These are phyloP conservation scores for Talaromyces sp. DNA, from an alignment of 2,329 filamentous ascomycete species.

Conservation along the genomic window DNA sequence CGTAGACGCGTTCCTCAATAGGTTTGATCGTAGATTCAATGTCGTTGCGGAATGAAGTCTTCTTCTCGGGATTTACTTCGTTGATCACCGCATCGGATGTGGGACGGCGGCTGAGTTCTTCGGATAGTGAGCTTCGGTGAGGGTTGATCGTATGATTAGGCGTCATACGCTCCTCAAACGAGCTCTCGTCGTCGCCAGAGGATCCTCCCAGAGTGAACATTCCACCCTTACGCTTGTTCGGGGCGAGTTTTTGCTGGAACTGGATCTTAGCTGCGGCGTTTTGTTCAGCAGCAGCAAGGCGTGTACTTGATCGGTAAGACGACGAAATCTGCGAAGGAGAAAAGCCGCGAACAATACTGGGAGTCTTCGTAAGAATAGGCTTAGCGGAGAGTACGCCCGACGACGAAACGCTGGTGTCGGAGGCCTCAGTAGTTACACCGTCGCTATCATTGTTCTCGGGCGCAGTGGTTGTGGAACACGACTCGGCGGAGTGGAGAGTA, in stretches of 20 bases:
- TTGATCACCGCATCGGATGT: slow-evolving; percentile 21
- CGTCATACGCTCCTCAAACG: slow-evolving; percentile 63
- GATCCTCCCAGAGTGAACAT: slow-evolving; percentile 75
- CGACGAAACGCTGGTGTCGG: slow-evolving; percentile 63
- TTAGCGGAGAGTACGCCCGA: slow-evolving; percentile 42
- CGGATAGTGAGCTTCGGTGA: slow-evolving; percentile 55
- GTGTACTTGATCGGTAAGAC: slow-evolving; percentile 63
- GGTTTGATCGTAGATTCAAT: slow-evolving; percentile 66
- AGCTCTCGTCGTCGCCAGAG: slow-evolving; percentile 80
- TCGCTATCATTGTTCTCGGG: slow-evolving; percentile 48
- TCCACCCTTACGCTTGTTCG: slow-evolving; percentile 64
- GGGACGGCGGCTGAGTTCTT: slow-evolving; percentile 51
- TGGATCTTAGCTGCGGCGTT: slow-evolving; percentile 42
- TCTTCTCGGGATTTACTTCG: slow-evolving; percentile 53
- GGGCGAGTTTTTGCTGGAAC: slow-evolving; percentile 50
- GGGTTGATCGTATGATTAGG: slow-evolving; percentile 38
- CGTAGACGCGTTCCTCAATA: slow-evolving; percentile 55
- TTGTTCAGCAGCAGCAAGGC: slow-evolving; percentile 49
- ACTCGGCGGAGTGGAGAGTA: slow-evolving; percentile 39
- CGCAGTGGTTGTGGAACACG: slow-evolving; percentile 60
- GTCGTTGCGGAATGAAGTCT: slow-evolving; percentile 80
- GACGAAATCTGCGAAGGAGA: slow-evolving; percentile 72
- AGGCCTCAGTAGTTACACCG: slow-evolving; percentile 46
- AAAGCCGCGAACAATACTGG: slow-evolving; percentile 82
- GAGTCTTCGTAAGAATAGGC: slow-evolving; percentile 55